Percentiles rank a stretch among this genome's conserved stretches.
phyloP scores from a whole-genome alignment of 345 rosid genomes.

The Aurinia saxatilis region DNA sequence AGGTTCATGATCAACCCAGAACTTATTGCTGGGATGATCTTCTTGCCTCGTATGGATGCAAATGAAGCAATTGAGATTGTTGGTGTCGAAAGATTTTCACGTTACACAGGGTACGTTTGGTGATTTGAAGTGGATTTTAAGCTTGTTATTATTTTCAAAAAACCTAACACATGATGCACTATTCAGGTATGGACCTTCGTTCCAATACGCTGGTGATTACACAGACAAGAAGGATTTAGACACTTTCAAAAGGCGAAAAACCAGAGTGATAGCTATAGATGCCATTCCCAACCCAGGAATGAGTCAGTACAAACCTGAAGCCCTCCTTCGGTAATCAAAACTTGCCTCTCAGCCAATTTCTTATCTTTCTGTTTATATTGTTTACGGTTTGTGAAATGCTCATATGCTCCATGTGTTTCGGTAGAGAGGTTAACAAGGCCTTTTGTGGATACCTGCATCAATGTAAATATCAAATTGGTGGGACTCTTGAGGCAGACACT shows the following conservation, averaged over 20 bases:
- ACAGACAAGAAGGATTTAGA: constrained; percentile 49
- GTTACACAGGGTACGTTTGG: constrained; percentile 61
- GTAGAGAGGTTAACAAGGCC: constrained; percentile 83
- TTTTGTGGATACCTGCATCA: constrained; percentile 69
- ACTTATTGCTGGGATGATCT: constrained; percentile 77
- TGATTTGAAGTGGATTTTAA: not conserved
- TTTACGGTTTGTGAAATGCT: not conserved
- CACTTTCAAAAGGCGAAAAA: constrained; percentile 48
- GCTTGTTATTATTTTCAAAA: constrained; percentile 7
- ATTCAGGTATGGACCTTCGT: constrained; percentile 74
- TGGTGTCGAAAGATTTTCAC: constrained; percentile 76
- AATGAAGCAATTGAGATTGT: constrained; percentile 84
- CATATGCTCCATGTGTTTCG: not conserved
- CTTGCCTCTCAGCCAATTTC: not conserved
- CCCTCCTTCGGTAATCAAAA: constrained; percentile 52
- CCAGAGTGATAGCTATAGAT: constrained; percentile 74
- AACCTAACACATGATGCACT: constrained; percentile 15
- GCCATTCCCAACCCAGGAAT: constrained; percentile 52
- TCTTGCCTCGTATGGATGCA: constrained; percentile 79
- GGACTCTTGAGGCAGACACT: constrained; percentile 13
- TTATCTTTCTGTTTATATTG: not conserved
- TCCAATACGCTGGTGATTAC: constrained; percentile 67
- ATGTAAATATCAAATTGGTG: constrained; percentile 32
- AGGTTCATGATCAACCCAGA: constrained; percentile 89
- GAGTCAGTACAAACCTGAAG: constrained; percentile 43